Evolutionary conservation across 148 eudicot genomes (phyloP), one percentile per base, ranked within the genome.

Genomic region (Oxyria digyna): DNA sequence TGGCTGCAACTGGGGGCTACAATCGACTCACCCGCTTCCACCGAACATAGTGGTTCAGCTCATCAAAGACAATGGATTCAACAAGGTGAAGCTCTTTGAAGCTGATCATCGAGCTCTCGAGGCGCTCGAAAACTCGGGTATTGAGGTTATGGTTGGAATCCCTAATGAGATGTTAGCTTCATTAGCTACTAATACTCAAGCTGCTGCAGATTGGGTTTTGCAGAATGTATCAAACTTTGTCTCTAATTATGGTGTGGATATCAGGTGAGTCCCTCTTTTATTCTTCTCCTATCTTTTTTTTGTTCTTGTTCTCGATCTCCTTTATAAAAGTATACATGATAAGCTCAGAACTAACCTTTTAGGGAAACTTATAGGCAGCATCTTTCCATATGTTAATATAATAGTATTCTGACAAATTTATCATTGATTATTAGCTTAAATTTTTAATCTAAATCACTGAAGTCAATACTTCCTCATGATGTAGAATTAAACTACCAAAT

Each of bases 71-170:
- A 94, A 94, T 29, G 97, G 93, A 18, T 79, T 94, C 62, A 75
- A 90, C 68, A 94, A 91, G 75, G 99, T 91, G 63, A 94, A 94
- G 75, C 83, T 94, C 0, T 94, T 94, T 9, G 99, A 94, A 75
- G 96, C 92, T 20, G 92, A 90, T 66, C 87, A 87, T 17, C 81
- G 74, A 32, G 87, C 86, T 0, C 71, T 94, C 59, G 65, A 72
- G 79, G 99, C 99, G 26, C 93, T 94, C 7, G 96, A 92, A 24
- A 83, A 83, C 69, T 86, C 97, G 0, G 96, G 96, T 31, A 85
- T 94, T 18, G 78, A 94, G 52, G 99, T 94, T 49, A 94, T 90
- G 97, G 84, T 94, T 55, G 99, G 97, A 14, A 91, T 94, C 14
- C 98, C 99, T 13, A 94, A 94, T 67, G 89, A 94, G 59, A 13